Evolutionary conservation across 352 stramenopile genomes (phyloP).

Genomic region (Phytophthora boehmeriae): DNA sequence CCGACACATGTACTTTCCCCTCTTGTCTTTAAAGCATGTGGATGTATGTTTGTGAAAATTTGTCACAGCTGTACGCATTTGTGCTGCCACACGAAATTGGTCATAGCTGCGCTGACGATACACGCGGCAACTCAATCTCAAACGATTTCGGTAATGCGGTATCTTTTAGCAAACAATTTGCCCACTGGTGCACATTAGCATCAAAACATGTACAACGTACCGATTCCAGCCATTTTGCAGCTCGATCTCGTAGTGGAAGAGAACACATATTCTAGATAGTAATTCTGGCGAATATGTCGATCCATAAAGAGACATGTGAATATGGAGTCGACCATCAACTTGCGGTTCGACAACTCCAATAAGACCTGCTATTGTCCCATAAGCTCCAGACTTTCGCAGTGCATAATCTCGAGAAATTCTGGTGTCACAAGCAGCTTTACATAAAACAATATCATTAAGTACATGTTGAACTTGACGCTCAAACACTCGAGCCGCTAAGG

Average conservation of each 20-base stretch:
- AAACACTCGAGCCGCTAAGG: background rate
- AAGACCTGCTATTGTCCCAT: constrained; percentile 3
- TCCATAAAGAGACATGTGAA: constrained; percentile 9
- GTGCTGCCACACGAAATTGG: background rate
- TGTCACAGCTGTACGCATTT: background rate
- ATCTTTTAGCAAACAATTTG: background rate
- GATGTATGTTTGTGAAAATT: constrained; percentile 4
- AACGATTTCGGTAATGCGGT: background rate
- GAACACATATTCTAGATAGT: background rate
- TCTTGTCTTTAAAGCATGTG: constrained; percentile 9
- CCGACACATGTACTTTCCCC: too few relatives aligned
- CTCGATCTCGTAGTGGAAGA: background rate
- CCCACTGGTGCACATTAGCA: background rate
- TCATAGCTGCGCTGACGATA: background rate
- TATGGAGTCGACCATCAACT: constrained; percentile 4
- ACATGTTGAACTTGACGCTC: background rate
- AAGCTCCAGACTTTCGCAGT: background rate
- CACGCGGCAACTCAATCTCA: background rate
- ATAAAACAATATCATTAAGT: background rate
- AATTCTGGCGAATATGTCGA: constrained; percentile 9
- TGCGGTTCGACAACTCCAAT: constrained; percentile 6
- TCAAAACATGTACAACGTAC: background rate
- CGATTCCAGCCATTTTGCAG: background rate
- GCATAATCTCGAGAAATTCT: background rate
- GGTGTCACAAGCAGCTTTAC: background rate